Percentiles rank a stretch among this genome's conserved stretches.
These are phyloP conservation scores for Scutellaria barbata DNA, from an alignment of 257 asterid genomes.

Conservation along the genomic window DNA sequence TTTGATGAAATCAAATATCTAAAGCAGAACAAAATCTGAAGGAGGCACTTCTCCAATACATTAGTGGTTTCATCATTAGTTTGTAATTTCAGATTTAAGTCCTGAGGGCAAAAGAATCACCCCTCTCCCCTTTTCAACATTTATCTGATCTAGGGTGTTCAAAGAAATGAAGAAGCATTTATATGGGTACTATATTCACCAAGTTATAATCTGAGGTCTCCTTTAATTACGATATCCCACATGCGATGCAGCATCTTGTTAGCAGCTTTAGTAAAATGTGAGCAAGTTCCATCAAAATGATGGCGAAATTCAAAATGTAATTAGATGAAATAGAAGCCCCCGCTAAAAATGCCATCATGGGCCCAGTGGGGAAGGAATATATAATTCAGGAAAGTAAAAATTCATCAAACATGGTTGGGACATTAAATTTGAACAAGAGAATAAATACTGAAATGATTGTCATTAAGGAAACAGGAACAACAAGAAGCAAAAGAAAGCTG, in stretches of 20 bases:
- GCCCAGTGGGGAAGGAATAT: neutral
- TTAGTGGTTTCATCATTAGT: too few relatives aligned
- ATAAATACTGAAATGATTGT: neutral
- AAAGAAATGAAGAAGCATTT: neutral
- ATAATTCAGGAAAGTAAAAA: constrained; percentile 4
- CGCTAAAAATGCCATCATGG: neutral
- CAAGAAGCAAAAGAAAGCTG: neutral
- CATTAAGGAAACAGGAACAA: neutral
- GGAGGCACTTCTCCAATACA: too few relatives aligned
- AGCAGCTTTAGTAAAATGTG: neutral
- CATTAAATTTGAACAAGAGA: neutral
- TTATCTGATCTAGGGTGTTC: neutral
- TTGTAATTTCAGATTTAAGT: neutral
- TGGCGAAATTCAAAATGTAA: neutral
- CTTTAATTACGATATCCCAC: neutral
- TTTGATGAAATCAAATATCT: too few relatives aligned
- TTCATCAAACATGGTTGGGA: neutral
- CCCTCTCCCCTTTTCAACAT: neutral
- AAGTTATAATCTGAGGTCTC: neutral
- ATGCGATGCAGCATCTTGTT: neutral
- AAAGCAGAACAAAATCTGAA: too few relatives aligned
- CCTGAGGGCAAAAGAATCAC: neutral
- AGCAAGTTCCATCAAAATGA: constrained; percentile 4
- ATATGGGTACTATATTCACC: neutral
- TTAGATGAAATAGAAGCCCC: too few relatives aligned